These are phyloP conservation scores for Ajuga chamaepitys DNA, from an alignment of 257 asterid genomes.

Conservation along the genomic window DNA sequence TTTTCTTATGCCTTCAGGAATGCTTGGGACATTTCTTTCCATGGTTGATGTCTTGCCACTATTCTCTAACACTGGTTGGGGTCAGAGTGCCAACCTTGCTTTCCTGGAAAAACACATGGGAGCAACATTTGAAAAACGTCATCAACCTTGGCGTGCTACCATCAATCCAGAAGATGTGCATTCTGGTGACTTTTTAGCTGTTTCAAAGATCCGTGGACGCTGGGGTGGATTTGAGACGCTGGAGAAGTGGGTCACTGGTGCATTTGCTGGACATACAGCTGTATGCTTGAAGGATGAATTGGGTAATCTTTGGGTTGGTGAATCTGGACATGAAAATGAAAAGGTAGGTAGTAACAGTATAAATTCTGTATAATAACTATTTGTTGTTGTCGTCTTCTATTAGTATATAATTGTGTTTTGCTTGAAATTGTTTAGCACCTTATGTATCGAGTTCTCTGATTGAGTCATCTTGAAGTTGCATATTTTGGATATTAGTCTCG, in stretches of 20 bases:
- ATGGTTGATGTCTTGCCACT: constrained; percentile 91
- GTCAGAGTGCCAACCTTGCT: constrained; percentile 88
- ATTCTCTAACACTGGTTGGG: constrained; percentile 95
- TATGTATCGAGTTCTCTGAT: constrained; percentile 4
- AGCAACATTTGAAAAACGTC: constrained; percentile 76
- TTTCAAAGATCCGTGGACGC: constrained; percentile 97
- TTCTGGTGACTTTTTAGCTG: constrained; percentile 90
- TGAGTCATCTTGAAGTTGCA: background rate
- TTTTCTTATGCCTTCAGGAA: constrained; percentile 99
- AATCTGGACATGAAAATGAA: constrained; percentile 97
- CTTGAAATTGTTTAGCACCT: background rate
- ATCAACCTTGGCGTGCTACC: constrained; percentile 56
- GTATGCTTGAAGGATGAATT: constrained; percentile 89
- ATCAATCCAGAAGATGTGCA: constrained; percentile 84
- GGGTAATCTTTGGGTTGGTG: constrained; percentile 96
- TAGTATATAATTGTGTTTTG: too few species aligned
- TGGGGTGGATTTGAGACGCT: constrained; percentile 99
- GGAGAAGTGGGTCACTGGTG: constrained; percentile 99
- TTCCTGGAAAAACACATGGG: constrained; percentile 94
- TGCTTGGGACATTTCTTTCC: constrained; percentile 95
- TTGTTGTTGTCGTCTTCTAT: background rate
- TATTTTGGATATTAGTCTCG: background rate
- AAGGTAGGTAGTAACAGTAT: constrained; percentile 54
- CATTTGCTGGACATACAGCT: constrained; percentile 98
- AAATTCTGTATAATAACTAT: background rate